Evolutionary conservation across 2,329 filamentous ascomycete genomes (phyloP).

Genomic region (Sporothrix schenckii): DNA sequence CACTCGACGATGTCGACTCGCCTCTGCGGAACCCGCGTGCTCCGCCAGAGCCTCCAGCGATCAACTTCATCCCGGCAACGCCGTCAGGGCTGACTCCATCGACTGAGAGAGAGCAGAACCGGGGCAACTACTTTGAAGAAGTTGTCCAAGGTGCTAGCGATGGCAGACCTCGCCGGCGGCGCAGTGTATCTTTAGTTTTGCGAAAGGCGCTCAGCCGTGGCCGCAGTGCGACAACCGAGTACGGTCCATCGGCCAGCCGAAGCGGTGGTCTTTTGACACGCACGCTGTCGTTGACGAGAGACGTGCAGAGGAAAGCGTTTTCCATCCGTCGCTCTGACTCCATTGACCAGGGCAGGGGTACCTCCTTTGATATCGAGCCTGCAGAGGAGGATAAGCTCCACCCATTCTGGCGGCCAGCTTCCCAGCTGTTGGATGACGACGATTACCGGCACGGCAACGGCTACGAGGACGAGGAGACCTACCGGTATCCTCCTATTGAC

Average conservation of each 20-base stretch:
- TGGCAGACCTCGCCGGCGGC: constrained; percentile 45
- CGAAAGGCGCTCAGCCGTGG: constrained; percentile 50
- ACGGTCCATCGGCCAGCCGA: constrained; percentile 48
- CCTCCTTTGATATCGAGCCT: constrained; percentile 49
- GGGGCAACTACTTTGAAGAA: constrained; percentile 59
- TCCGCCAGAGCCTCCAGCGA: constrained; percentile 57
- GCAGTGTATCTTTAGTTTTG: constrained; percentile 55
- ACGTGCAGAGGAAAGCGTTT: constrained; percentile 2
- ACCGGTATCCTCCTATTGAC: constrained; percentile 54
- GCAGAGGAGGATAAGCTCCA: constrained; percentile 60
- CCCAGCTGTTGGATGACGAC: constrained; percentile 41
- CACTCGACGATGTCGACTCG: constrained; percentile 61
- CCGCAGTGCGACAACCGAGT: constrained; percentile 45
- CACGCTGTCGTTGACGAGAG: constrained; percentile 56
- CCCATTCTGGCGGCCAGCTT: constrained; percentile 63
- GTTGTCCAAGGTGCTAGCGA: background rate
- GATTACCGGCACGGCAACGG: constrained; percentile 34
- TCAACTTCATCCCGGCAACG: constrained; percentile 66
- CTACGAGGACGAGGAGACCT: constrained; percentile 44
- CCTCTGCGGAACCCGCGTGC: constrained; percentile 64
- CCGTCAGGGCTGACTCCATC: constrained; percentile 62
- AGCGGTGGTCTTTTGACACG: constrained; percentile 52
- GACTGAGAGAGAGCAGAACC: constrained; percentile 54
- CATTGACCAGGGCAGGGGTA: constrained; percentile 38
- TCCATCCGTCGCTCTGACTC: constrained; percentile 29